A percentile compares a stretch with the other conserved stretches of the same genome.
Conservation (phyloP, 2,329 filamentous ascomycete species). For the Botryotinia convoluta region DNA sequence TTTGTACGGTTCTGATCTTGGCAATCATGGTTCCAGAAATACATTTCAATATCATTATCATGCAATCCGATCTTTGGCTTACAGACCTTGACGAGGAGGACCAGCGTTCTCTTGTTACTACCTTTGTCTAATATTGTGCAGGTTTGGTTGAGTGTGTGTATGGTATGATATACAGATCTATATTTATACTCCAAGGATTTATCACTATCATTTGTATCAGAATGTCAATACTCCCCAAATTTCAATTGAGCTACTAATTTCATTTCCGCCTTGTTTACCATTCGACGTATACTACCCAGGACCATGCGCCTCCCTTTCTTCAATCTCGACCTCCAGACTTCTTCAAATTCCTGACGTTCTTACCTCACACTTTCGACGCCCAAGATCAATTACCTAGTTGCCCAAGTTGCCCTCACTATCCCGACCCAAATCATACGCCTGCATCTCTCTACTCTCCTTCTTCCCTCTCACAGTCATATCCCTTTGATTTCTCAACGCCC, state of each 20-base stretch:
- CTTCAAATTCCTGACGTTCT: too few species aligned
- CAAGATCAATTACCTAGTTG: neutral
- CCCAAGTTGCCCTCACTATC: neutral
- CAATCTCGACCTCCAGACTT: too few species aligned
- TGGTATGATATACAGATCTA: too few species aligned
- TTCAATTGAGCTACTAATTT: too few species aligned
- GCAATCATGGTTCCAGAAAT: neutral
- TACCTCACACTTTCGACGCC: neutral
- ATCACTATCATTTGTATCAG: neutral
- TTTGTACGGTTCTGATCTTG: neutral
- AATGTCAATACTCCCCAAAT: neutral
- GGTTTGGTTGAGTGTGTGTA: too few species aligned
- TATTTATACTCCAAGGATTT: too few species aligned
- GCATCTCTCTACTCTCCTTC: neutral
- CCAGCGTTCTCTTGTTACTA: neutral
- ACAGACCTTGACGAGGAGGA: neutral
- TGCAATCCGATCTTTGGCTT: neutral
- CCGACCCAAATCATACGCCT: neutral
- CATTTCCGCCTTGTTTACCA: too few species aligned
- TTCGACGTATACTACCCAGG: too few species aligned
- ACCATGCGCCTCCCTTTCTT: too few species aligned
- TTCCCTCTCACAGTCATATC: neutral
- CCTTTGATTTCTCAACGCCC: neutral
- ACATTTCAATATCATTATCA: neutral
- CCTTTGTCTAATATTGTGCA: neutral